phyloP scores from a whole-genome alignment of 2,329 filamentous ascomycete genomes.

The Aspergillus sp. region DNA sequence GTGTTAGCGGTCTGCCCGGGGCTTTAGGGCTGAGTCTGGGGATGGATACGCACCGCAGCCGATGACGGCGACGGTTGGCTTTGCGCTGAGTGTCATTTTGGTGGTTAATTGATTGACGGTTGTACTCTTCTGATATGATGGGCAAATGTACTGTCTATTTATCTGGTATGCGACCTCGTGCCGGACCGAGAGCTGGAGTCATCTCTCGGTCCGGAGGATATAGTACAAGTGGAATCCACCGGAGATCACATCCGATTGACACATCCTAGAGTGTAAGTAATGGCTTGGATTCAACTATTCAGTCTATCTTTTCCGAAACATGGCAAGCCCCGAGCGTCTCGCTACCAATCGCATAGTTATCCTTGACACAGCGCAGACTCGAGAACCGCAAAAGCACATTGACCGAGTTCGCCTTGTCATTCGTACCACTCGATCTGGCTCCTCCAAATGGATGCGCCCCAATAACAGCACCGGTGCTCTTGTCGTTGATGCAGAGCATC shows the following conservation, averaged over 20 bases:
- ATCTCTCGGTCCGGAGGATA: too few relatives aligned
- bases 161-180: background rate
- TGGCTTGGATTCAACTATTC: too few relatives aligned
- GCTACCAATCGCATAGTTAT: background rate
- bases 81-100: background rate
- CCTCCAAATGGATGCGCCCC: conserved; percentile 73
- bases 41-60: background rate
- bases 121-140: too few relatives aligned
- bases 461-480: conserved; percentile 67
- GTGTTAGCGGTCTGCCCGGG: too few relatives aligned
- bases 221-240: too few relatives aligned
- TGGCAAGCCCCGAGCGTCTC: background rate
- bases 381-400: conserved; percentile 64
- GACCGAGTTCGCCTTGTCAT: conserved; percentile 68
- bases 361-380: conserved; percentile 63
- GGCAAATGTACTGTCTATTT: too few relatives aligned
- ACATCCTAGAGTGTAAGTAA: too few relatives aligned
- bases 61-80: background rate
- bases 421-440: conserved; percentile 66
- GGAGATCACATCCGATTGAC: too few relatives aligned
- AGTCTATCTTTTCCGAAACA: background rate
- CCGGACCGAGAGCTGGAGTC: background rate
- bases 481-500: conserved; percentile 45
- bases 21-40: too few relatives aligned
- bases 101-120: too few relatives aligned